Evolutionary conservation across 2,329 filamentous ascomycete genomes (phyloP), one percentile per base, ranked within the genome.

Genomic region (Alternaria postmessia): DNA sequence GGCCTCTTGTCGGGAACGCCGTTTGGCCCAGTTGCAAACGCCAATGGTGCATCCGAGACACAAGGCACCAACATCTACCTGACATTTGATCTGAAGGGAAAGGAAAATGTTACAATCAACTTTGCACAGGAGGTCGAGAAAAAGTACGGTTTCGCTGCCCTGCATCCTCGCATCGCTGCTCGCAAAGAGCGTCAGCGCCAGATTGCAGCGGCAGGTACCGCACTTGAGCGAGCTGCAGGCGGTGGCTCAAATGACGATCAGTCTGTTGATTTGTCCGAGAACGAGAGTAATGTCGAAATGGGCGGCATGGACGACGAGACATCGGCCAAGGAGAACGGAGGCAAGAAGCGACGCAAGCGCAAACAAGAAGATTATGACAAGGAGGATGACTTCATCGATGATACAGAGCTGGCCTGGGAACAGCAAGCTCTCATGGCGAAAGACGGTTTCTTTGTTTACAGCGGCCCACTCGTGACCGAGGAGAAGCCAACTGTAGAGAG

Each of bases 361-460:
- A 89, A 88, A 79, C 83, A 85, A 41, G 88, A 90, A 68, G 87
- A 89, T 60, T 90, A 90, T 69, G 87, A 89, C 71, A 87, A 87
- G 59, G 87, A 89, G 54, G 88, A 90, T 65, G 87, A 88, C 44
- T 90, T 90, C 71, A 88, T 90, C 57, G 95, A 99, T 72, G 95
- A 99, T 75, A 96, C 93, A 1, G 95, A 99, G 77, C 79, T 97
- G 74, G 85, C 96, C 0, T 98, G 94, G 94, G 93, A 98, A 79
- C 93, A 96, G 73, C 92, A 96, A 75, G 94, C 94, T 7, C 93
- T 94, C 5, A 94, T 95, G 47, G 94, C 92, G 67, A 92, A 94
- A 69, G 95, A 98, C 75, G 95, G 95, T 1, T 99, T 98, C 82
- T 99, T 98, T 76, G 95, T 99, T 1, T 99, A 97, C 79, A 96